Conservation (phyloP, 2,329 filamentous ascomycete genomes). For the Orbilia blumenaviensis region DNA sequence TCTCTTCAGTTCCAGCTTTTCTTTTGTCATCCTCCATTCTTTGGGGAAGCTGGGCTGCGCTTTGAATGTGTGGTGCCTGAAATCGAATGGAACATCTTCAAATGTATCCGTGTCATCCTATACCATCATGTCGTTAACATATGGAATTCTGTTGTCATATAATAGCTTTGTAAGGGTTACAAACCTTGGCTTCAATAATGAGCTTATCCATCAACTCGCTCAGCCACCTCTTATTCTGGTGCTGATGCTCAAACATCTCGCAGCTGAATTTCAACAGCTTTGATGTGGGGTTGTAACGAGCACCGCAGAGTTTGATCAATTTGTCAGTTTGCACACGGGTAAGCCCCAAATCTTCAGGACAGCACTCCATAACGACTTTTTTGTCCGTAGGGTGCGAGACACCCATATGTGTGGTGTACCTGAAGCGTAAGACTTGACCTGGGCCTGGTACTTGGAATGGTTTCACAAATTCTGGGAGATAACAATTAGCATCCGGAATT, state of each 20-base stretch:
- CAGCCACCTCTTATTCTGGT: conserved; percentile 97
- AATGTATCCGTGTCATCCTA: conserved; percentile 81
- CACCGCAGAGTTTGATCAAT: conserved; percentile 84
- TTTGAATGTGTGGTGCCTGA: conserved; percentile 69
- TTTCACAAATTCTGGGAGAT: conserved; percentile 75
- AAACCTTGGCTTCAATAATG: conserved; percentile 75
- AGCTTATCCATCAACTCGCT: conserved; percentile 79
- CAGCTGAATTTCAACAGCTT: conserved; percentile 87
- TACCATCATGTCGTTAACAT: background rate
- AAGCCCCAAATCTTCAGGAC: conserved; percentile 72
- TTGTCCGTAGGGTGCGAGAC: conserved; percentile 88
- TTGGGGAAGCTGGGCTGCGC: conserved; percentile 76
- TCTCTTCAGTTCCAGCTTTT: conserved; percentile 63
- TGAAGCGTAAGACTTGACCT: conserved; percentile 82
- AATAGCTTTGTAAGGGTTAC: background rate
- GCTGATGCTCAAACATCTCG: conserved; percentile 85
- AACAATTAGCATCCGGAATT: conserved; percentile 20
- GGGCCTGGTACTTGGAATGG: conserved; percentile 77
- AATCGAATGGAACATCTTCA: conserved; percentile 86
- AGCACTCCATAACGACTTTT: conserved; percentile 95
- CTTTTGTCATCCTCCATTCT: conserved; percentile 80
- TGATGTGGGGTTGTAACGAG: conserved; percentile 85
- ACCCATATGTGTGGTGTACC: conserved; percentile 96
- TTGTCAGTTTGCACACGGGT: conserved; percentile 76
- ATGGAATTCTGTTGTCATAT: background rate